These are phyloP conservation scores for Leccinum fibrillosum DNA, from an alignment of 768 basidiomycete species.

Conservation along the genomic window DNA sequence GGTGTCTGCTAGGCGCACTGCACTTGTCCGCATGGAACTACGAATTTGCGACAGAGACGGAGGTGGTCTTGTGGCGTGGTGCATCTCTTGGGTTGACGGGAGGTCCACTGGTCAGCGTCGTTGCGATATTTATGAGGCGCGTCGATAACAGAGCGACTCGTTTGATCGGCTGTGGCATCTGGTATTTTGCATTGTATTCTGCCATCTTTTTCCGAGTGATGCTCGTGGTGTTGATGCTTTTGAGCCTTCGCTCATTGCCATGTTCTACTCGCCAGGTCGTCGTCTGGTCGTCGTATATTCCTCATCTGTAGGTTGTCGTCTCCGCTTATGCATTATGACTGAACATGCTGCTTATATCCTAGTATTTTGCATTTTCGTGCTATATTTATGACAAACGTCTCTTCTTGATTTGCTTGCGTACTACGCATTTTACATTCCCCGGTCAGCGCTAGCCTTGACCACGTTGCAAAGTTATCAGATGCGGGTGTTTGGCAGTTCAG, in stretches of 20 bases:
- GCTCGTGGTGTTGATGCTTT: background rate
- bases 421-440: too few species aligned
- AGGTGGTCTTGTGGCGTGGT: background rate
- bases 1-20: background rate
- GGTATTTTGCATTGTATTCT: background rate
- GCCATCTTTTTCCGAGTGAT: background rate
- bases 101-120: background rate
- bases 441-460: too few species aligned
- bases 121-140: background rate
- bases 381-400: too few species aligned
- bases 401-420: too few species aligned
- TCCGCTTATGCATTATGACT: too few species aligned
- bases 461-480: too few species aligned
- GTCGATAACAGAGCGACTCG: background rate
- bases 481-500: too few species aligned
- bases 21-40: background rate
- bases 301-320: background rate
- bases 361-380: too few species aligned
- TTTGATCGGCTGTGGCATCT: background rate
- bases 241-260: background rate
- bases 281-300: background rate
- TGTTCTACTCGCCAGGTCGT: background rate
- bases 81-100: background rate
- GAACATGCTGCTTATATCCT: too few species aligned
- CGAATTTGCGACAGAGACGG: background rate